Evolutionary conservation across 768 basidiomycete genomes (phyloP).

Genomic region (Xerocomellus intermedius): DNA sequence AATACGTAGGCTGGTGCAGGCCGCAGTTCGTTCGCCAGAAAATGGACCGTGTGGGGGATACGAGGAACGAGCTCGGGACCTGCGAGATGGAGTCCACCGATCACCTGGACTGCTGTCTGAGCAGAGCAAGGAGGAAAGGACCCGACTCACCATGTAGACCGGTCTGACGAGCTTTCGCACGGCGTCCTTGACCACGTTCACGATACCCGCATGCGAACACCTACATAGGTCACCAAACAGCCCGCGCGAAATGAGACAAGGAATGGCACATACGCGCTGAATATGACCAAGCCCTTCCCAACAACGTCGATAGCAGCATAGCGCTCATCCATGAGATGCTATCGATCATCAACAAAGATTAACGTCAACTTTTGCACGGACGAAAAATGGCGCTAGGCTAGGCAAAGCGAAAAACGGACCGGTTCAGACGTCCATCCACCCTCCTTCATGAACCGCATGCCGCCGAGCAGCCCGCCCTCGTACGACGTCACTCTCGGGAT

Average conservation of each 20-base stretch:
- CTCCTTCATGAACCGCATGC: slow-evolving; percentile 53
- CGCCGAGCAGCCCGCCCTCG: slow-evolving; percentile 69
- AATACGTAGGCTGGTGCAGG: slow-evolving; percentile 70
- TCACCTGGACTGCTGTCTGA: slow-evolving; percentile 44
- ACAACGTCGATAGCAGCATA: slow-evolving; percentile 74
- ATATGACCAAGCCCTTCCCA: slow-evolving; percentile 80
- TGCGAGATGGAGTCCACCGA: slow-evolving; percentile 84
- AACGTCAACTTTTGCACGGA: not conserved
- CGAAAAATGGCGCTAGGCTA: not conserved
- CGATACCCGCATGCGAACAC: slow-evolving; percentile 80
- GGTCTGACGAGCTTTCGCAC: slow-evolving; percentile 60
- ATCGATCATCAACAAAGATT: not conserved
- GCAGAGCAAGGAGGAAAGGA: not conserved
- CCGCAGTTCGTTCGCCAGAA: slow-evolving; percentile 55
- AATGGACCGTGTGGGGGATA: slow-evolving; percentile 68
- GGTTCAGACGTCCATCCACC: slow-evolving; percentile 53
- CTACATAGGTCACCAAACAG: slow-evolving; percentile 24
- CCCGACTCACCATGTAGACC: slow-evolving; percentile 62
- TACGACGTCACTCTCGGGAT: slow-evolving; percentile 69
- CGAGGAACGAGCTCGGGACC: slow-evolving; percentile 62
- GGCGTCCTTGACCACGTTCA: slow-evolving; percentile 78
- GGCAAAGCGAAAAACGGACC: slow-evolving; percentile 31
- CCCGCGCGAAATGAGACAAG: not conserved
- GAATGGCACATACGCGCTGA: slow-evolving; percentile 65
- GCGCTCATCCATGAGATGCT: slow-evolving; percentile 84